Conservation (phyloP, 2,329 filamentous ascomycete genomes). For the Penicillium sp. region DNA sequence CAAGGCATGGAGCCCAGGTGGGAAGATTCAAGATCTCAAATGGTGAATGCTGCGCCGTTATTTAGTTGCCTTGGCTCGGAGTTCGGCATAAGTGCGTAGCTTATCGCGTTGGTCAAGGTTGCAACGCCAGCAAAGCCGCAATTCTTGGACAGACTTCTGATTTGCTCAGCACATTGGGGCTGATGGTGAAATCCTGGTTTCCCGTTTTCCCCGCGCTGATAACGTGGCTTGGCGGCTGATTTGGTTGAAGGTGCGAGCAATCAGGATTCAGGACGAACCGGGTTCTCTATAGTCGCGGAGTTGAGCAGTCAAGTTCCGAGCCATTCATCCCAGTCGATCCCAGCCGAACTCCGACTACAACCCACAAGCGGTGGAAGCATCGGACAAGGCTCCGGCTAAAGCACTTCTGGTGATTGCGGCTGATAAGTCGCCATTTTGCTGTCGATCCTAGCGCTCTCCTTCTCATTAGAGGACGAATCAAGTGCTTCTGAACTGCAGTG, state of each 20-base stretch:
- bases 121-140: background rate
- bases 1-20: background rate
- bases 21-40: background rate
- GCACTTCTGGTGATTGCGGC: background rate
- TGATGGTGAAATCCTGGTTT: background rate
- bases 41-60: background rate
- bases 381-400: background rate
- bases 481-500: too few species aligned
- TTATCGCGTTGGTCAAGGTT: background rate
- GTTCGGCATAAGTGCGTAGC: background rate
- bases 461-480: background rate
- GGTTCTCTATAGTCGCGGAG: background rate
- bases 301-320: background rate
- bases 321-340: background rate
- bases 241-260: background rate
- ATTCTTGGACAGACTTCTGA: background rate
- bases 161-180: background rate
- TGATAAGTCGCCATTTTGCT: background rate
- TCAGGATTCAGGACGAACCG: background rate
- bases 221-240: background rate
- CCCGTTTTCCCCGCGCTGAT: background rate
- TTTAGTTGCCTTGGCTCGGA: slow-evolving; percentile 1
- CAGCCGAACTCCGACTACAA: background rate
- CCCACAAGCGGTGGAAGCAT: background rate
- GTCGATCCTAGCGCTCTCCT: background rate